phyloP scores from a whole-genome alignment of 2,329 filamentous ascomycete genomes.

The Cercospora zeae-maydis region DNA sequence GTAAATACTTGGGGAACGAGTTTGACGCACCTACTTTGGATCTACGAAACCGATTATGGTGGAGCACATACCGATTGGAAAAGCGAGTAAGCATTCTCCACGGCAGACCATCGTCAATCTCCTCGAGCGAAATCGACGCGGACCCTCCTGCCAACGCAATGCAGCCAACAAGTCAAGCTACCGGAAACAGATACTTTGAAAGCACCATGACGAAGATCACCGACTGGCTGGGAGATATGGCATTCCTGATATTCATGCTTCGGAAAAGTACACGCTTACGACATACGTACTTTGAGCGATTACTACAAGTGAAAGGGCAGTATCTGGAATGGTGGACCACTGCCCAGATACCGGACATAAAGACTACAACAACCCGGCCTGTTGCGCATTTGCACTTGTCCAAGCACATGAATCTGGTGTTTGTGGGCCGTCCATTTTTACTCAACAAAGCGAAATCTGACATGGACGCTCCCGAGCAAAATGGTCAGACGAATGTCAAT shows the following conservation, averaged over 20 bases:
- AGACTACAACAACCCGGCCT: constrained; percentile 6
- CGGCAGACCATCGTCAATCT: constrained; percentile 54
- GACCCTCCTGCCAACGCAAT: constrained; percentile 44
- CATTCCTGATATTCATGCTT: constrained; percentile 16
- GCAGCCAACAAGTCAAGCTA: background rate
- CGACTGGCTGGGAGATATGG: constrained; percentile 19
- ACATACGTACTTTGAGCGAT: constrained; percentile 17
- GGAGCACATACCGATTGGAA: constrained; percentile 41
- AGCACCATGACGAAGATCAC: constrained; percentile 18
- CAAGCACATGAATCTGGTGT: constrained; percentile 18
- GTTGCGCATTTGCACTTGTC: constrained; percentile 17
- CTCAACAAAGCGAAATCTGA: constrained; percentile 10
- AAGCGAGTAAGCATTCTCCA: constrained; percentile 58
- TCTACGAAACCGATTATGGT: constrained; percentile 20
- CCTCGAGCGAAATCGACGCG: constrained; percentile 53
- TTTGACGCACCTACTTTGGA: constrained; percentile 47
- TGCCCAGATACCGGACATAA: constrained; percentile 4
- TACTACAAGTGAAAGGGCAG: constrained; percentile 15
- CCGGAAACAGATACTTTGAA: constrained; percentile 11
- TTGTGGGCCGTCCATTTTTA: constrained; percentile 22
- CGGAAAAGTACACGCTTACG: constrained; percentile 15
- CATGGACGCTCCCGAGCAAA: background rate
- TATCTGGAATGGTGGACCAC: constrained; percentile 17
- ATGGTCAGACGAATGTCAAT: background rate
- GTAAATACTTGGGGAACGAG: constrained; percentile 39